A percentile compares a stretch with the other conserved stretches of the same genome.
Evolutionary conservation across 2,329 filamentous ascomycete species (phyloP).

Genomic region (Eurotiales sp.): DNA sequence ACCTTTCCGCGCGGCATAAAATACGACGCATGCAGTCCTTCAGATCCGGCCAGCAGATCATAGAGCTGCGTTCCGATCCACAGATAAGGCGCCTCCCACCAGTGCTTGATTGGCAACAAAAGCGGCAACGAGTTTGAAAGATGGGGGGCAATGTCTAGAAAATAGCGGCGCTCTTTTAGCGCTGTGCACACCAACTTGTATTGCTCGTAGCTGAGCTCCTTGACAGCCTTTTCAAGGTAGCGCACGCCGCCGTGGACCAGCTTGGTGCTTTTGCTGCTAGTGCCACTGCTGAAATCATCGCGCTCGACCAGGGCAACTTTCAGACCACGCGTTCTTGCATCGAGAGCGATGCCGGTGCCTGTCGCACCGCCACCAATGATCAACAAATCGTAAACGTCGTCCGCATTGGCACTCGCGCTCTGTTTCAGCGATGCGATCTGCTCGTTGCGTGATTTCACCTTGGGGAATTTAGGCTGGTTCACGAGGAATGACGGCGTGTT

Average conservation of each 20-base stretch:
- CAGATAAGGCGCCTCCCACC: slow-evolving; percentile 77
- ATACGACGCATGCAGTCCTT: slow-evolving; percentile 84
- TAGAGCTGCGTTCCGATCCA: slow-evolving; percentile 73
- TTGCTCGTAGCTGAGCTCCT: slow-evolving; percentile 80
- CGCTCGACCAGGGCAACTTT: slow-evolving; percentile 77
- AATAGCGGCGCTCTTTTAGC: slow-evolving; percentile 75
- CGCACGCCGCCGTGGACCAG: slow-evolving; percentile 79
- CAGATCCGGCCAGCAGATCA: slow-evolving; percentile 77
- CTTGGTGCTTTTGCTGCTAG: slow-evolving; percentile 83
- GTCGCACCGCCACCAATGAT: slow-evolving; percentile 78
- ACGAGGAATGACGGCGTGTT: slow-evolving; percentile 1
- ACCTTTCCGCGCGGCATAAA: slow-evolving; percentile 83
- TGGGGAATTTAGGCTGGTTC: slow-evolving; percentile 44
- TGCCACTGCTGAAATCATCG: slow-evolving; percentile 77
- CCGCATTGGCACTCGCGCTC: slow-evolving; percentile 28
- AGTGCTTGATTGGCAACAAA: slow-evolving; percentile 74
- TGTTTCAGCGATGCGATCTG: slow-evolving; percentile 51
- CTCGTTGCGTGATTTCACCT: slow-evolving; percentile 47
- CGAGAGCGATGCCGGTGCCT: slow-evolving; percentile 73
- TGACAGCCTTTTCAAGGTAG: slow-evolving; percentile 80
- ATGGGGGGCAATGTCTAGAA: slow-evolving; percentile 76
- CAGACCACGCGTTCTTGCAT: slow-evolving; percentile 72
- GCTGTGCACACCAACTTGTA: slow-evolving; percentile 77
- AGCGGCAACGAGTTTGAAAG: slow-evolving; percentile 77
- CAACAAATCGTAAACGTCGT: slow-evolving; percentile 68